Evolutionary conservation across 2,329 filamentous ascomycete genomes (phyloP).

Genomic region (Curvularia sp.): DNA sequence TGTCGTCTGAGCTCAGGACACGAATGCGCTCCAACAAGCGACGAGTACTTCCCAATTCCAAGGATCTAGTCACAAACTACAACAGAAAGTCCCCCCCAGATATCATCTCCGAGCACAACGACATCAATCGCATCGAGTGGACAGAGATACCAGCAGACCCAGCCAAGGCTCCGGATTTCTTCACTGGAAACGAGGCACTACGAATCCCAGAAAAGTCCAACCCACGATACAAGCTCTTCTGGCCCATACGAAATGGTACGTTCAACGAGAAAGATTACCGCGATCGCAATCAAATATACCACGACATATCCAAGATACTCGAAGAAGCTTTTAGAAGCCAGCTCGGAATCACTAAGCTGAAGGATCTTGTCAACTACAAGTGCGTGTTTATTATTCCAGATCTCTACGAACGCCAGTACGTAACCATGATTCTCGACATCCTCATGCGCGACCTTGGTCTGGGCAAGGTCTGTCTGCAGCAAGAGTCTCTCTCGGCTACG

Average conservation of each 20-base stretch:
- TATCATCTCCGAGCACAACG: conserved; percentile 91
- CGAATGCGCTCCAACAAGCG: conserved; percentile 94
- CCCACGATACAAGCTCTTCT: conserved; percentile 89
- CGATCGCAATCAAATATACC: conserved; percentile 78
- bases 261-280: conserved; percentile 90
- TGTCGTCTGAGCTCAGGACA: conserved; percentile 85
- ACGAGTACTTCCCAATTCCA: conserved; percentile 95
- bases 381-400: conserved; percentile 98
- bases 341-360: conserved; percentile 76
- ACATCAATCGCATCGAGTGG: conserved; percentile 93
- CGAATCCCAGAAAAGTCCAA: conserved; percentile 88
- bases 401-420: conserved; percentile 92
- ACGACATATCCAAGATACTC: conserved; percentile 86
- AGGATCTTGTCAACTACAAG: conserved; percentile 87
- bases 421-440: conserved; percentile 82
- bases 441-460: conserved; percentile 91
- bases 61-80: conserved; percentile 93
- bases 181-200: conserved; percentile 81
- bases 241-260: conserved; percentile 86
- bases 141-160: conserved; percentile 74
- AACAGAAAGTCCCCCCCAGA: conserved; percentile 86
- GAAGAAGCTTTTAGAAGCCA: conserved; percentile 88
- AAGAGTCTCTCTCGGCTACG: conserved; percentile 92
- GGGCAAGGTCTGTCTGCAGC: conserved; percentile 87
- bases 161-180: conserved; percentile 72